Conservation (phyloP, 2,329 filamentous ascomycete genomes). For the Fusarium compactum region DNA sequence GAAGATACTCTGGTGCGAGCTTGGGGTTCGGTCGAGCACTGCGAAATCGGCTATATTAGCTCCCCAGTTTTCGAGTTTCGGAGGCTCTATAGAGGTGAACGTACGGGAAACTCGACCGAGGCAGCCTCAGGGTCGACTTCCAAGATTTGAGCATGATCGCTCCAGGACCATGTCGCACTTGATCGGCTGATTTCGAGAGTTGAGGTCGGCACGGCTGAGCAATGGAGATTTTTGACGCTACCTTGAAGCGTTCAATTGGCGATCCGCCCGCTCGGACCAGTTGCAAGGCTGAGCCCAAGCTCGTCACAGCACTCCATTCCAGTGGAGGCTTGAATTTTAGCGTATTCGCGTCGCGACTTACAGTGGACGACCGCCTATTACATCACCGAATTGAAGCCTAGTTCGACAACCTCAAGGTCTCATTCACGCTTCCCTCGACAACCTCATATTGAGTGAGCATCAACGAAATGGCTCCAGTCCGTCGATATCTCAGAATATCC, state of each 20-base stretch:
- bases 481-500: conserved; percentile 90
- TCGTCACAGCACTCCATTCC: conserved; percentile 1
- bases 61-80: not conserved
- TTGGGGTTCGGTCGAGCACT: conserved; percentile 66
- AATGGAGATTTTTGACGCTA: conserved; percentile 42
- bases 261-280: conserved; percentile 28
- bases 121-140: conserved; percentile 80
- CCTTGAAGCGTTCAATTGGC: conserved; percentile 28
- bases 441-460: not conserved
- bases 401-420: conserved; percentile 1
- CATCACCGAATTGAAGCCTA: conserved; percentile 34
- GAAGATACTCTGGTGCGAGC: conserved; percentile 70
- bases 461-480: conserved; percentile 82
- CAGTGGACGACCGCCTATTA: conserved; percentile 36
- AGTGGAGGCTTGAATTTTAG: conserved; percentile 29
- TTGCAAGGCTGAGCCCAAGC: conserved; percentile 45
- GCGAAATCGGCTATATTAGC: conserved; percentile 37
- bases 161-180: conserved; percentile 47
- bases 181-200: conserved; percentile 8
- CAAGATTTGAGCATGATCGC: conserved; percentile 68
- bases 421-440: conserved; percentile 13
- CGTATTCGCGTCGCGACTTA: conserved; percentile 27
- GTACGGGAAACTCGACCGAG: conserved; percentile 79
- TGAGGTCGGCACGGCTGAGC: conserved; percentile 32
- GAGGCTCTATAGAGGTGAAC: conserved; percentile 39